Evolutionary conservation across 768 basidiomycete species (phyloP).

Genomic region (Mycena galopus): DNA sequence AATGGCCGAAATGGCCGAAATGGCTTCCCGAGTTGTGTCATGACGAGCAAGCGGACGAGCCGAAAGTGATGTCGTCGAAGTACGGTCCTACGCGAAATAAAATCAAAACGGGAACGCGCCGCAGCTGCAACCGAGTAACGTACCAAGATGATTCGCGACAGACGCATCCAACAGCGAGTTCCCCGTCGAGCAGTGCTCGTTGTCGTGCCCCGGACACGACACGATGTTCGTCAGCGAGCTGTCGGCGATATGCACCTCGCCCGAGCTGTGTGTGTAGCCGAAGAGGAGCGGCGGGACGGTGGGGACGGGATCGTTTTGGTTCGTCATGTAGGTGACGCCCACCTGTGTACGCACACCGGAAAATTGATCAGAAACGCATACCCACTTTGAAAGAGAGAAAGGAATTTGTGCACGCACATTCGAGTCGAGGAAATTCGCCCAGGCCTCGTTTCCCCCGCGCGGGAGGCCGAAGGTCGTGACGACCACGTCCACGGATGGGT

Average conservation of each 20-base stretch:
- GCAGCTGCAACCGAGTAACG: slow-evolving; percentile 24
- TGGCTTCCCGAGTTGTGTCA: too few relatives aligned
- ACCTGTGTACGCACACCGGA: slow-evolving; percentile 34
- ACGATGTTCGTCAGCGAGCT: slow-evolving; percentile 44
- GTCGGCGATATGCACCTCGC: slow-evolving; percentile 52
- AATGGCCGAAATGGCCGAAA: too few relatives aligned
- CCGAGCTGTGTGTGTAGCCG: slow-evolving; percentile 48
- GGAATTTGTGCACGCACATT: slow-evolving; percentile 37
- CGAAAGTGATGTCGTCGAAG: slow-evolving; percentile 47
- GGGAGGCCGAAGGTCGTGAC: slow-evolving; percentile 58
- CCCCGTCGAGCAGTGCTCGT: slow-evolving; percentile 34
- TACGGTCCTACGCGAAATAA: slow-evolving; percentile 43
- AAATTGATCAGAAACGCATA: neutral
- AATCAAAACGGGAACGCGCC: slow-evolving; percentile 16
- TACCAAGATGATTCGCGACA: slow-evolving; percentile 40
- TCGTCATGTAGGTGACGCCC: slow-evolving; percentile 48
- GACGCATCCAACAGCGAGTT: slow-evolving; percentile 4
- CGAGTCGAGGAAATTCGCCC: slow-evolving; percentile 58
- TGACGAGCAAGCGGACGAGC: too few relatives aligned
- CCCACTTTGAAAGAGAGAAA: neutral
- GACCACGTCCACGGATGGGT: slow-evolving; percentile 47
- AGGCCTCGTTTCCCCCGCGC: slow-evolving; percentile 59
- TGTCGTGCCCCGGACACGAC: slow-evolving; percentile 55
- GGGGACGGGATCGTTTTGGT: slow-evolving; percentile 59
- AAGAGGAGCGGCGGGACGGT: slow-evolving; percentile 51